Evolutionary conservation across 768 basidiomycete species (phyloP).

Genomic region (Termitomyces sp.): DNA sequence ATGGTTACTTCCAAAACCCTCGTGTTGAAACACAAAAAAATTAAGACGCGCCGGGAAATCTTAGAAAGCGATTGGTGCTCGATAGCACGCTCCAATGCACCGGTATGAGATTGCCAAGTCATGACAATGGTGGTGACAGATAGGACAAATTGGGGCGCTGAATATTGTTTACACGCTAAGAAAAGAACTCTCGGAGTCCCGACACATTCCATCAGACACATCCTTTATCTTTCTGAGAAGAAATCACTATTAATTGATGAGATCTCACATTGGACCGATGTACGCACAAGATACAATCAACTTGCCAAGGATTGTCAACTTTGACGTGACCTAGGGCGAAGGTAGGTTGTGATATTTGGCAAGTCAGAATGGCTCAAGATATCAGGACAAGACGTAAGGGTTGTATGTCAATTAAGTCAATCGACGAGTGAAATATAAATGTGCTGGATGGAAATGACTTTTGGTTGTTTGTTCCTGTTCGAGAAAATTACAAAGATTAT

Average conservation of each 20-base stretch:
- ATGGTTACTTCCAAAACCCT: neutral
- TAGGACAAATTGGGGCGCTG: neutral
- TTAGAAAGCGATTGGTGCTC: neutral
- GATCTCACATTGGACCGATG: constrained; percentile 2
- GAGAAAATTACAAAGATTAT: neutral
- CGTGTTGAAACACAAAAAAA: neutral
- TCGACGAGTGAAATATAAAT: too few species aligned
- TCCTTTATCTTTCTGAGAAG: neutral
- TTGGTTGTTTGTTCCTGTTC: too few species aligned
- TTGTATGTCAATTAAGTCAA: neutral
- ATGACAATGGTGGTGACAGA: neutral
- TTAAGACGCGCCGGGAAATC: neutral
- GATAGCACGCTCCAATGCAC: neutral
- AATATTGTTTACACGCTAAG: neutral
- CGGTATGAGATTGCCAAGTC: constrained; percentile 1
- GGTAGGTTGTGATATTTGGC: neutral
- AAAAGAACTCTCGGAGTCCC: constrained; percentile 5
- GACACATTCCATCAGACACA: constrained; percentile 2
- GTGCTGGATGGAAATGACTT: too few species aligned
- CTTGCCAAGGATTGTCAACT: neutral
- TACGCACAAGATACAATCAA: neutral
- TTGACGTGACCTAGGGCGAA: neutral
- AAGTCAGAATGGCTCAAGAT: neutral
- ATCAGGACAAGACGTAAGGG: neutral
- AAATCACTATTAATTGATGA: neutral